phyloP scores from a whole-genome alignment of 345 rosid species.

The Syzygium oleosum region DNA sequence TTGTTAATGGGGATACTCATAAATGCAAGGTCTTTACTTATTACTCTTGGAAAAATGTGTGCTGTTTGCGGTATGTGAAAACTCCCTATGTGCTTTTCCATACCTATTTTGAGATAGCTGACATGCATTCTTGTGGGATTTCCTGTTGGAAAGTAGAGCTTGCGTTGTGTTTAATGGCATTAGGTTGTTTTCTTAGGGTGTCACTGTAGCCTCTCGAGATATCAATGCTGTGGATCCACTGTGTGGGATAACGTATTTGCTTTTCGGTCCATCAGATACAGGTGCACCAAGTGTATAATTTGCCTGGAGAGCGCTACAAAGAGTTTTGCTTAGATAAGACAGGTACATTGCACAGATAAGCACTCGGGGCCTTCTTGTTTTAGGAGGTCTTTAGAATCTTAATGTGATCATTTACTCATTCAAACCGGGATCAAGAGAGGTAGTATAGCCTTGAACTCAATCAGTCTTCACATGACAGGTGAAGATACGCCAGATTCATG shows the following conservation, averaged over 20 bases:
- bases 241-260: neutral
- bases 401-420: too few species aligned
- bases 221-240: neutral
- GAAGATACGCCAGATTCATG: too few species aligned
- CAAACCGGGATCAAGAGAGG: too few species aligned
- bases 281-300: neutral
- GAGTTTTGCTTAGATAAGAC: neutral
- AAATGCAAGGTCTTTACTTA: neutral
- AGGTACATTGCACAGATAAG: neutral
- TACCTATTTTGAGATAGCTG: neutral
- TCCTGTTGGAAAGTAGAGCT: neutral
- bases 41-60: slow-evolving; percentile 2
- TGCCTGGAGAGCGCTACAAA: neutral
- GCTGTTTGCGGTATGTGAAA: neutral
- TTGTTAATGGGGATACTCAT: neutral
- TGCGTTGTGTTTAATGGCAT: neutral
- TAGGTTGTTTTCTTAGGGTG: neutral
- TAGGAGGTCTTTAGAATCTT: too few species aligned
- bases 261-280: neutral
- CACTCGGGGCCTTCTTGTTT: too few species aligned
- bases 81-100: neutral
- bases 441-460: too few species aligned
- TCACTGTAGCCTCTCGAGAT: neutral
- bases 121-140: neutral
- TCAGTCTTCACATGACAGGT: too few species aligned